These are phyloP conservation scores for Hymenotorrendiella dingleyae DNA, from an alignment of 2,329 filamentous ascomycete genomes.

Conservation along the genomic window DNA sequence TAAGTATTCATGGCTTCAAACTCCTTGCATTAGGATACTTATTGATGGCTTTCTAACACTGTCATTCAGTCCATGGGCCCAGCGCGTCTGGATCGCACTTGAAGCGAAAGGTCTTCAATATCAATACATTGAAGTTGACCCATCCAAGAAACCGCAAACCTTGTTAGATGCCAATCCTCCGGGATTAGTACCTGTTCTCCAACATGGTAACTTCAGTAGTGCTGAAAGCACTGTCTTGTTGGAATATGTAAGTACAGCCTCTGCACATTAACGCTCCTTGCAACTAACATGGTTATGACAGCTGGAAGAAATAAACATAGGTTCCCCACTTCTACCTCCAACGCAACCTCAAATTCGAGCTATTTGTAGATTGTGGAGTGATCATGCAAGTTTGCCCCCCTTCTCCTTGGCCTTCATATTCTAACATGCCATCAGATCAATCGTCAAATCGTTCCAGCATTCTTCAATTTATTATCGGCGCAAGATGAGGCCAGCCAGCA, in stretches of 20 bases:
- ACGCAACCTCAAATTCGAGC: conserved; percentile 62
- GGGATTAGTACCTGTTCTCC: conserved; percentile 69
- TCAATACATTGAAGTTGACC: conserved; percentile 82
- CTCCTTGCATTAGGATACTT: not conserved
- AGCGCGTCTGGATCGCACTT: conserved; percentile 83
- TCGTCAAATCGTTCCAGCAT: conserved; percentile 66
- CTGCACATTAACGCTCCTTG: not conserved
- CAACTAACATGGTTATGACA: conserved; percentile 28
- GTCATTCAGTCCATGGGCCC: conserved; percentile 69
- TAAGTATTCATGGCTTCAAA: conserved; percentile 34
- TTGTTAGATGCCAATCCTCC: conserved; percentile 71
- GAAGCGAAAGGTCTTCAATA: conserved; percentile 74
- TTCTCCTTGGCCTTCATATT: not conserved
- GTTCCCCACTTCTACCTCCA: conserved; percentile 56
- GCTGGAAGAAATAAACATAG: conserved; percentile 67
- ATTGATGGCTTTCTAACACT: too few relatives aligned
- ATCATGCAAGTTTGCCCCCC: conserved; percentile 53
- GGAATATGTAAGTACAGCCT: conserved; percentile 66
- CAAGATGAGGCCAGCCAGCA: conserved; percentile 53
- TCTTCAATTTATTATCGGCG: conserved; percentile 67
- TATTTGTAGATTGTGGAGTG: conserved; percentile 71
- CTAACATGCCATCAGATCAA: conserved; percentile 56
- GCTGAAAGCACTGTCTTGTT: conserved; percentile 77
- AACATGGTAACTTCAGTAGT: conserved; percentile 74
- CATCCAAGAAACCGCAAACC: conserved; percentile 65